These are phyloP conservation scores for Hymenoscyphus fructigenus DNA, from an alignment of 2,329 filamentous ascomycete species.

Conservation along the genomic window DNA sequence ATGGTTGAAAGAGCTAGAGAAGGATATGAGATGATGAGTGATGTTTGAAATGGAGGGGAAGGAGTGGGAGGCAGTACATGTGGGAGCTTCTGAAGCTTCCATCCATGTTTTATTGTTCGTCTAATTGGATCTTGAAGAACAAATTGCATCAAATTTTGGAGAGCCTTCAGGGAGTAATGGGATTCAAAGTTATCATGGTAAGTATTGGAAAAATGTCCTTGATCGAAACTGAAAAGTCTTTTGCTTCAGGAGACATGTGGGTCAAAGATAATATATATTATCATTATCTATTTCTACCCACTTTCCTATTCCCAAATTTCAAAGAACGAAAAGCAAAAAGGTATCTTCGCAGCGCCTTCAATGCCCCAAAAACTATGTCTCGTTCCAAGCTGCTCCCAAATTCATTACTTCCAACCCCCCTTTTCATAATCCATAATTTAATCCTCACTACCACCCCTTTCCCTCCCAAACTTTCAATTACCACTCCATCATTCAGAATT, in stretches of 20 bases:
- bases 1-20: background rate
- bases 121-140: too few relatives aligned
- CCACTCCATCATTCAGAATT: background rate
- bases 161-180: background rate
- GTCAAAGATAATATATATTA: too few relatives aligned
- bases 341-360: conserved; percentile 16
- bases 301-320: background rate
- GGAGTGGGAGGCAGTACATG: background rate
- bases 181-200: too few relatives aligned
- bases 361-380: background rate
- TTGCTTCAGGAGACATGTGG: too few relatives aligned
- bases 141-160: background rate
- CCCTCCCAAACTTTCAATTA: background rate
- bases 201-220: too few relatives aligned
- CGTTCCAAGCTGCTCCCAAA: background rate
- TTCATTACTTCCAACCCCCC: background rate
- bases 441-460: background rate
- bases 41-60: background rate
- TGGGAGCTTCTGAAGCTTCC: too few relatives aligned
- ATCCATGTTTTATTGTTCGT: too few relatives aligned
- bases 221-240: too few relatives aligned
- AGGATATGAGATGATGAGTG: background rate
- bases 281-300: too few relatives aligned
- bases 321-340: conserved; percentile 7
- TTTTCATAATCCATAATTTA: background rate